Evolutionary conservation across 495 filamentous ascomycete genomes (phyloP).

Genomic region (Gamarada debralockiae): DNA sequence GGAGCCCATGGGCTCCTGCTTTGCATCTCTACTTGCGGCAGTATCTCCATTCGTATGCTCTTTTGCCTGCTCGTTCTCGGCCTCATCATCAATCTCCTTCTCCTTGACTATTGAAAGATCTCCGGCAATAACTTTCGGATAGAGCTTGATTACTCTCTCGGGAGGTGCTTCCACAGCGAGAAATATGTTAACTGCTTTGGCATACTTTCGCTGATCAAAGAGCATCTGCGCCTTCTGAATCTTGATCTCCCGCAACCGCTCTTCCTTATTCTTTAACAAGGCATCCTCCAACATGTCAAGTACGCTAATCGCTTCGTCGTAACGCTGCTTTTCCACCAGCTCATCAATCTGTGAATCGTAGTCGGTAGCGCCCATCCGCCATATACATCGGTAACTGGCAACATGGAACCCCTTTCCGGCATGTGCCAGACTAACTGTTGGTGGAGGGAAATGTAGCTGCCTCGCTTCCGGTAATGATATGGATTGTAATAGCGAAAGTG

Average conservation of each 20-base stretch:
- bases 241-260: slow-evolving; percentile 75
- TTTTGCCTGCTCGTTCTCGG: slow-evolving; percentile 43
- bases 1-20: slow-evolving; percentile 35
- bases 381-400: slow-evolving; percentile 80
- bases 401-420: slow-evolving; percentile 94
- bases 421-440: slow-evolving; percentile 87
- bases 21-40: slow-evolving; percentile 5
- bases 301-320: slow-evolving; percentile 91
- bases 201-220: slow-evolving; percentile 79
- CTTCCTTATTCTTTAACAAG: slow-evolving; percentile 76
- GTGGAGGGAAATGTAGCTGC: slow-evolving; percentile 87
- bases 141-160: slow-evolving; percentile 81
- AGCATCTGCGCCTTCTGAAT: slow-evolving; percentile 74
- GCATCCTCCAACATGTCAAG: slow-evolving; percentile 89
- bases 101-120: slow-evolving; percentile 59
- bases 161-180: slow-evolving; percentile 78
- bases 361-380: slow-evolving; percentile 91
- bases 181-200: slow-evolving; percentile 87
- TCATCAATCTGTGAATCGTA: slow-evolving; percentile 91
- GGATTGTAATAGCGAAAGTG: slow-evolving; percentile 79
- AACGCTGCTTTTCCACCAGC: slow-evolving; percentile 67
- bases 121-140: slow-evolving; percentile 79
- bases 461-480: slow-evolving; percentile 76
- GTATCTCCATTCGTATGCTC: slow-evolving; percentile 34
- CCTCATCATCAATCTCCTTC: slow-evolving; percentile 35